phyloP scores from a whole-genome alignment of 1,284 basidiomycete species.

The Exobasidium cylindrosporum region DNA sequence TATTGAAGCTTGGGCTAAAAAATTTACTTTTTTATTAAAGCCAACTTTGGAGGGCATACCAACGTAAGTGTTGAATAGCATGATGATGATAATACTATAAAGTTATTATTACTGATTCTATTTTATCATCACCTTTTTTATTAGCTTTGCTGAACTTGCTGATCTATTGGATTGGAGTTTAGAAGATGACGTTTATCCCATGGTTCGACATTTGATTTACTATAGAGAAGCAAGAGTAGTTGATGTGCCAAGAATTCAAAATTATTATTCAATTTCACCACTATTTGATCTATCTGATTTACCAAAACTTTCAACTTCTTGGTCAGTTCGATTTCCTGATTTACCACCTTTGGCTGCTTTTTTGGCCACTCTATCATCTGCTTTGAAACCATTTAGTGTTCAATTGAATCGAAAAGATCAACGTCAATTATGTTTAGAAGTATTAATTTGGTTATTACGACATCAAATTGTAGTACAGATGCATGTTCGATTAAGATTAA shows the following conservation, averaged over 20 bases:
- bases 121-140: no score
- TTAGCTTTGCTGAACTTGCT: slow-evolving; percentile 79
- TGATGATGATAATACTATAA: background rate
- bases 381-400: slow-evolving; percentile 25
- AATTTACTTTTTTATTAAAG: slow-evolving; percentile 27
- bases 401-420: slow-evolving; percentile 27
- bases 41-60: slow-evolving; percentile 20
- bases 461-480: slow-evolving; percentile 79
- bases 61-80: slow-evolving; percentile 9
- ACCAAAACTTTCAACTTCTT: background rate
- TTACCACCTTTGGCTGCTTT: slow-evolving; percentile 65
- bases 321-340: slow-evolving; percentile 62
- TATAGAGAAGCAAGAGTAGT: slow-evolving; percentile 84
- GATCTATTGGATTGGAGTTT: slow-evolving; percentile 79
- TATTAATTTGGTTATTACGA: slow-evolving; percentile 88
- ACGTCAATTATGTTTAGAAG: slow-evolving; percentile 67
- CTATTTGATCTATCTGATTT: slow-evolving; percentile 35
- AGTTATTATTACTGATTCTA: no score
- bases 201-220: slow-evolving; percentile 83
- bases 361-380: slow-evolving; percentile 32
- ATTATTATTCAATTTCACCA: slow-evolving; percentile 66
- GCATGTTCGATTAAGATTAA: slow-evolving; percentile 78
- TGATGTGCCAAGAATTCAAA: slow-evolving; percentile 79
- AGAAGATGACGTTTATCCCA: slow-evolving; percentile 78
- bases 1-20: slow-evolving; percentile 32